Percentiles rank a stretch among this genome's conserved stretches.
phyloP scores from a whole-genome alignment of 805 yeast species.

The Kluyveromyces starmeri region DNA sequence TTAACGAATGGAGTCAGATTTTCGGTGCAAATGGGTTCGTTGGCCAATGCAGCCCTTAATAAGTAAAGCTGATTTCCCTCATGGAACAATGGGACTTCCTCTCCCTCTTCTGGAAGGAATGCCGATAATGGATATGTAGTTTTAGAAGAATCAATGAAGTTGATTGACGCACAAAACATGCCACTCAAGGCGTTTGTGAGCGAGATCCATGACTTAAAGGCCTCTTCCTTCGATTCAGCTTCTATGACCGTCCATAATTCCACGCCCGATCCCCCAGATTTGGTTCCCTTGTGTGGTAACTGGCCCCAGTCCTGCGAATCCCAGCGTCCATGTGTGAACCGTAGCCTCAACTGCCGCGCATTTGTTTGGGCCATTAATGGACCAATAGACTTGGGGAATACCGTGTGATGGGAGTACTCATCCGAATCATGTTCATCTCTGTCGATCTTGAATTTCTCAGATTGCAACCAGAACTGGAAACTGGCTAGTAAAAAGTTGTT shows the following conservation, averaged over 20 bases:
- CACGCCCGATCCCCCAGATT: conserved; percentile 90
- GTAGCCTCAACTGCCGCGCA: conserved; percentile 67
- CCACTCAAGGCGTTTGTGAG: conserved; percentile 78
- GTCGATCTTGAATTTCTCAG: conserved; percentile 34
- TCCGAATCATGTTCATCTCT: conserved; percentile 15
- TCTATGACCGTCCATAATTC: conserved; percentile 85
- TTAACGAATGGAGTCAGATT: conserved; percentile 90
- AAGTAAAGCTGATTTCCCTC: conserved; percentile 38
- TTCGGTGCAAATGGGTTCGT: conserved; percentile 95
- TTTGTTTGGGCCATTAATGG: conserved; percentile 61
- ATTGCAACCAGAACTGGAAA: conserved; percentile 57
- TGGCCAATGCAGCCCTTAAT: conserved; percentile 80
- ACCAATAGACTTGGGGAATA: conserved; percentile 75
- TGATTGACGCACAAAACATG: conserved; percentile 87
- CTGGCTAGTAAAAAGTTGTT: conserved; percentile 60
- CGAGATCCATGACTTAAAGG: conserved; percentile 57
- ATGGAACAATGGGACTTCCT: conserved; percentile 23
- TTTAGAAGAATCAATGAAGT: conserved; percentile 70
- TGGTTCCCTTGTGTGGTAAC: conserved; percentile 60
- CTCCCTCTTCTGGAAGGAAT: conserved; percentile 17
- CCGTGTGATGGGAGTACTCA: conserved; percentile 42
- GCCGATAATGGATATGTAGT: conserved; percentile 59
- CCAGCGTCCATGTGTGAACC: conserved; percentile 95
- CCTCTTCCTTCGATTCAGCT: conserved; percentile 45
- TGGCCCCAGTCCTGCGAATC: conserved; percentile 82